Base-by-base conservation (phyloP, 2,329 filamentous ascomycete species). In the Exophiala alcalophila region DNA sequence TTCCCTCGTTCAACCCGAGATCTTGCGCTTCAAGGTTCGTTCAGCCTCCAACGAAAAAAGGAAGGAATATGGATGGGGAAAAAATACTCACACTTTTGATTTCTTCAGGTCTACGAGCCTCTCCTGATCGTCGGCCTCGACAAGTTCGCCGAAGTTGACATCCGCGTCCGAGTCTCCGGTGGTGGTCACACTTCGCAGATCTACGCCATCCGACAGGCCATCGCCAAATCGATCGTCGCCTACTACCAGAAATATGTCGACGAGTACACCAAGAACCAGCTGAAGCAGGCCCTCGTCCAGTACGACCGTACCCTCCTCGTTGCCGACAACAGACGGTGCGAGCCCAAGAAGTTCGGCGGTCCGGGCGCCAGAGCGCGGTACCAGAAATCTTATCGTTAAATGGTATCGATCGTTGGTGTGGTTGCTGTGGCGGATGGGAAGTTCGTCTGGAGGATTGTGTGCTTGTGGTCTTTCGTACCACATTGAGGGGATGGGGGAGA, bases 211-310 rank as follows among this genome's bases (percentile, higher is more conserved):
- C 89, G 92, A 65, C 92, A 98, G 79, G 91, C 92, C 65, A 97
- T 98, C 69, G 83, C 90, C 78, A 98, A 97, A 83, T 85, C 84
- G 65, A 87, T 94, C 70, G 84, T 94, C 67, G 85, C 89, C 73
- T 96, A 96, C 85, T 97, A 96, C 86, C 91, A 96, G 79, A 96
- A 98, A 82, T 98, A 84, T 78, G 88, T 97, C 74, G 92, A 98
- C 70, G 92, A 98, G 86, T 90, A 97, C 86, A 88, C 86, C 78
- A 98, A 98, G 86, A 96, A 97, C 83, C 80, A 89, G 76, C 82
- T 98, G 68, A 98, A 97, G 88, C 85, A 91, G 76, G 86, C 87
- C 61, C 83, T 98, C 62, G 86, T 91, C 66, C 82, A 89, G 72
- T 98, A 91, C 80, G 89, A 95, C 80, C 83, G 90, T 68, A 94